Percentiles rank a stretch among this genome's conserved stretches.
These are phyloP conservation scores for Ophiostoma ips DNA, from an alignment of 2,329 filamentous ascomycete genomes.

Conservation along the genomic window DNA sequence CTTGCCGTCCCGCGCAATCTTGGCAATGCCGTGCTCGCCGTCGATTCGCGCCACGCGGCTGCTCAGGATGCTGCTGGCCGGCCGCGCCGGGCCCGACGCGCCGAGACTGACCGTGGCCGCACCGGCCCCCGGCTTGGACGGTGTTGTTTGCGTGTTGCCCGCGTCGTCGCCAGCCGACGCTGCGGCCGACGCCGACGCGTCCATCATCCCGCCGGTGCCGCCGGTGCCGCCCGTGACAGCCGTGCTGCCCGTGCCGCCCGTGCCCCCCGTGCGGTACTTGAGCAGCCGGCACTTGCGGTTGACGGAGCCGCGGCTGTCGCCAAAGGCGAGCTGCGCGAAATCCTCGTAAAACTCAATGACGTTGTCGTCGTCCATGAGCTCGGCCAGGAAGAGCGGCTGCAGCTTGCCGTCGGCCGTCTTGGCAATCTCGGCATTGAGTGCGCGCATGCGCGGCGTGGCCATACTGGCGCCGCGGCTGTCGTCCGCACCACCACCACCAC, in stretches of 20 bases:
- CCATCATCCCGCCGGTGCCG: background rate
- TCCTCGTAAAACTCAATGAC: slow-evolving; percentile 94
- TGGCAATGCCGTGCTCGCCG: slow-evolving; percentile 66
- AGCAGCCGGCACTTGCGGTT: slow-evolving; percentile 73
- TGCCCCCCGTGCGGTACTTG: slow-evolving; percentile 74
- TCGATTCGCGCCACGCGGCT: slow-evolving; percentile 48
- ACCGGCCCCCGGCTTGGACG: background rate
- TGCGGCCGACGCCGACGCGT: slow-evolving; percentile 18
- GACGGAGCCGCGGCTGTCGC: slow-evolving; percentile 74
- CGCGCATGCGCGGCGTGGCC: slow-evolving; percentile 37
- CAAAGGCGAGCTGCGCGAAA: slow-evolving; percentile 83
- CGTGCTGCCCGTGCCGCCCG: slow-evolving; percentile 4
- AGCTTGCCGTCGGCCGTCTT: slow-evolving; percentile 34
- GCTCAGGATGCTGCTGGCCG: slow-evolving; percentile 37
- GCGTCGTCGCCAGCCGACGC: background rate
- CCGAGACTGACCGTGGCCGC: background rate
- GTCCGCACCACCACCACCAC: too few relatives aligned
- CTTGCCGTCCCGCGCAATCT: slow-evolving; percentile 74
- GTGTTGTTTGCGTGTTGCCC: background rate
- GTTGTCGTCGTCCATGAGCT: slow-evolving; percentile 84
- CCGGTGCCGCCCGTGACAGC: slow-evolving; percentile 7
- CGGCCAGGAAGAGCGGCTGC: slow-evolving; percentile 79
- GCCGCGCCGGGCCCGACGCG: slow-evolving; percentile 14
- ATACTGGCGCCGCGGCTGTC: slow-evolving; percentile 26
- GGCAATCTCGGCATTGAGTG: slow-evolving; percentile 18